Percentiles rank a stretch among this genome's conserved stretches.
Conservation (phyloP, 345 rosid genomes). For the Eucalyptus sp. region DNA sequence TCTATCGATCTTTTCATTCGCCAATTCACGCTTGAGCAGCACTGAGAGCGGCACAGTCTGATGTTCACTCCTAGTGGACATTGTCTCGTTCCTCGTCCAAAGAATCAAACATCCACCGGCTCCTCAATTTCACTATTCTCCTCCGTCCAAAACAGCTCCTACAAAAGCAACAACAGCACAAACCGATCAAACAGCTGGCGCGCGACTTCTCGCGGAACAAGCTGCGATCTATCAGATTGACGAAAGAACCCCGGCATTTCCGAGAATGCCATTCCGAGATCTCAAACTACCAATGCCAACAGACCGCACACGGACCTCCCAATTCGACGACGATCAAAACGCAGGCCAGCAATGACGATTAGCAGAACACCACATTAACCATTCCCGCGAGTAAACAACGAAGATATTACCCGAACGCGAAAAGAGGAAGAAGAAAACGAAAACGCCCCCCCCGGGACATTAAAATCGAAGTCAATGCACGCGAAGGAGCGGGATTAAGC, state of each 20-base stretch:
- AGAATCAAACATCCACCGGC: not conserved
- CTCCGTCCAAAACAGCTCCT: not conserved
- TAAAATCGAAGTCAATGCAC: not conserved
- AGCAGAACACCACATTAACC: not conserved
- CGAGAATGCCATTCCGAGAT: not conserved
- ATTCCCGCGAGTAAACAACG: not conserved
- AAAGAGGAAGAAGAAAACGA: not conserved
- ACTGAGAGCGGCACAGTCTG: conserved; percentile 88
- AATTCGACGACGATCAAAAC: not conserved
- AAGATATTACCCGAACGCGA: not conserved
- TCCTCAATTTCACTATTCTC: not conserved
- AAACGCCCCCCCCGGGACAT: not conserved
- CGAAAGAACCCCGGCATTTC: not conserved
- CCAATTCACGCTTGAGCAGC: conserved; percentile 78
- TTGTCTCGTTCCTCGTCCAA: conserved; percentile 1
- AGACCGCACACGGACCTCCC: not conserved
- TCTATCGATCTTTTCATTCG: conserved; percentile 64
- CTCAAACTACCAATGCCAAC: not conserved
- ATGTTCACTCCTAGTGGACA: conserved; percentile 58
- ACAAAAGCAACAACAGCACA: not conserved
- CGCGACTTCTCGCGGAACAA: not conserved
- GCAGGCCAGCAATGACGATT: not conserved
- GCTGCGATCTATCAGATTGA: not conserved
- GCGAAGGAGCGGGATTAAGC: not conserved
- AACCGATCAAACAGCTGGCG: not conserved